Evolutionary conservation across 1,284 basidiomycete genomes (phyloP), one percentile per base, ranked within the genome.

Genomic region (Cryptococcus maquisensis): DNA sequence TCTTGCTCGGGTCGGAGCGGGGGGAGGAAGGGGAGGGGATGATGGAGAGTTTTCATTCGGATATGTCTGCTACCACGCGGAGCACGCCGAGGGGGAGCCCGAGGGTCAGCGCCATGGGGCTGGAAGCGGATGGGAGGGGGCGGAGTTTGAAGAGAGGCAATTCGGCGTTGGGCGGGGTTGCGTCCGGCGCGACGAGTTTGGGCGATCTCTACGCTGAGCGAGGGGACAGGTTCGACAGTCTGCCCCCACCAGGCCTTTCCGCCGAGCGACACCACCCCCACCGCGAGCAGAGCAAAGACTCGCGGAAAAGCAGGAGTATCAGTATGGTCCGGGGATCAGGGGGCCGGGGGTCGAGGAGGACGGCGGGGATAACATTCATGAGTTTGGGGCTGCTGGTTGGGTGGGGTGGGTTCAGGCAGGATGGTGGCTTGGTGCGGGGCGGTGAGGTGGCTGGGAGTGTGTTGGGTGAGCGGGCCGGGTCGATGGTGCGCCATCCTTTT

Each of bases 331-430:
- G 67, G 21, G 65, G 60, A 15, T 55, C 58, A 9, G 56, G 64
- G 12, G 62, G 64, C 26, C 52, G 62, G 45, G 56, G 64, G 38
- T 62, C 65, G 23, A 65, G 69, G 28, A 59, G 70, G 46, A 69
- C 69, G 0, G 73, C 68, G 0, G 75, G 73, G 3, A 73, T 77
- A 13, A 74, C 76, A 4, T 73, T 77, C 54, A 73, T 76, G 73
- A 69, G 72, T 62, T 23, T 76, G 39, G 65, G 68, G 12, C 18
- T 72, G 49, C 51, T 69, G 36, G 56, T 61, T 47, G 65, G 52
- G 20, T 66, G 49, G 46, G 63, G 51, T 35, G 51, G 56, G 32
- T 53, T 49, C 18, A 28, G n/a, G 36, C 18, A 10, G 40, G 40
- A 23, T 42, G 40, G 12, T 12, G 40, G n/a, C n/a, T n/a, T n/a